Evolutionary conservation across 2,329 filamentous ascomycete species (phyloP), one percentile per base, ranked within the genome.

Genomic region (Colletotrichum melonis): DNA sequence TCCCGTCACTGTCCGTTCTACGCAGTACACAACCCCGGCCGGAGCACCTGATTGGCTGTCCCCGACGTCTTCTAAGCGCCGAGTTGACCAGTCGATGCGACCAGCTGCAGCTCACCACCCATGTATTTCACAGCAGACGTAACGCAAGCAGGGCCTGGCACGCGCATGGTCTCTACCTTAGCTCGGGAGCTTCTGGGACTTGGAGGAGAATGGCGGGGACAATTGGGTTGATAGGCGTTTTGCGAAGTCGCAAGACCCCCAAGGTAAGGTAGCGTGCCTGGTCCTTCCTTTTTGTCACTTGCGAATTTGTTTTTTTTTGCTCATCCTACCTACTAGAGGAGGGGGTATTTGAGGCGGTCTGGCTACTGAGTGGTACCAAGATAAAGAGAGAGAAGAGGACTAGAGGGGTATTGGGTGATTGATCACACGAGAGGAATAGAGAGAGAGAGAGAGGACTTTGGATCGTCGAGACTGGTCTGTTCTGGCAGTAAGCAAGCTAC

Each of bases 21-120:
- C 30, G 30, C 30, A 32, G 30, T 32, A 32, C 8, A 32, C 30
- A 55, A 12, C 55, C 67, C 69, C 46, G 38, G 60, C 67, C 60
- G 32, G 19, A 11, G n/a, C 59, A 14, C 54, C 8, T 60, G 60
- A 75, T 75, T 75, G 74, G 74, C 42, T 65, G 56, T n/a, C 11
- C 60, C 63, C 65, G 54, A 69, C 68, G 42, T 72, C 72, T 32
- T 71, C 57, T 75, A 75, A 75, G 74, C 74, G 74, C 74, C 74
- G 69, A 52, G 54, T 72, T 62, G 72, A 69, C 74, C 74, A 74
- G 62, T 75, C 57, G 60, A 58, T 74, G 72, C 72, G 72, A 66
- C 72, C 65, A 55, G 42, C 72, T 75, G 72, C 74, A 72, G 66
- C 64, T 65, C 54, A 64, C 71, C 66, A 65, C 68, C 64, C 55